Conservation (phyloP, 768 basidiomycete species). For the Naganishia vaughanmartiniae region DNA sequence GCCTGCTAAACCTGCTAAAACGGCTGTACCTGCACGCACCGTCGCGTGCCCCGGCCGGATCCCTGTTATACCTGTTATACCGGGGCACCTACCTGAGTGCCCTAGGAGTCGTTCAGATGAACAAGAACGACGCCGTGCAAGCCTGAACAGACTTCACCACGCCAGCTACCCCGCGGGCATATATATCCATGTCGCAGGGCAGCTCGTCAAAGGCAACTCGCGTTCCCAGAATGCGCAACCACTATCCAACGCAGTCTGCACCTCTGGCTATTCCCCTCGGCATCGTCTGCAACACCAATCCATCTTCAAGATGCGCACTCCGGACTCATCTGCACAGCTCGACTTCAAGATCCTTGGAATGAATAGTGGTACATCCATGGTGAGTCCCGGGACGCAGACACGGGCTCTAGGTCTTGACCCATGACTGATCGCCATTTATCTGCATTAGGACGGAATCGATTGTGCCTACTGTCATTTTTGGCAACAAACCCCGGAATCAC, state of each 20-base stretch:
- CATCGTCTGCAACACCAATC: neutral
- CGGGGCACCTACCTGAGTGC: no score
- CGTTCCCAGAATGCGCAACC: neutral
- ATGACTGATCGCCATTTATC: conserved; percentile 3
- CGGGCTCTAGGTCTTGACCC: neutral
- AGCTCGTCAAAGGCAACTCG: no score
- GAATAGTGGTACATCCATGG: conserved; percentile 36
- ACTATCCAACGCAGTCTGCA: neutral
- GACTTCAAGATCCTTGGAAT: conserved; percentile 37
- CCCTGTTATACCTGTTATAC: neutral
- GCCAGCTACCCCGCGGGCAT: no score
- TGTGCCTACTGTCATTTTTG: conserved; percentile 35
- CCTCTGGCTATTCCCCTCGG: neutral
- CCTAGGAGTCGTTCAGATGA: no score
- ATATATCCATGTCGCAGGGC: no score
- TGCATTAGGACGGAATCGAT: conserved; percentile 36
- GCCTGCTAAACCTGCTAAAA: neutral
- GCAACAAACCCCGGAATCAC: conserved; percentile 30
- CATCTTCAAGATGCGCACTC: neutral
- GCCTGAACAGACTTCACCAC: no score
- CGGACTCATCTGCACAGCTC: conserved; percentile 10
- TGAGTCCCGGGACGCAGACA: neutral
- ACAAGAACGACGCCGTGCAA: neutral
- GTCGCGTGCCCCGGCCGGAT: no score
- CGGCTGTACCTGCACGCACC: no score